A percentile compares a stretch with the other conserved stretches of the same genome.
Conservation (phyloP, 371 early-diverging fungal genomes). For the Blakeslea trispora region DNA sequence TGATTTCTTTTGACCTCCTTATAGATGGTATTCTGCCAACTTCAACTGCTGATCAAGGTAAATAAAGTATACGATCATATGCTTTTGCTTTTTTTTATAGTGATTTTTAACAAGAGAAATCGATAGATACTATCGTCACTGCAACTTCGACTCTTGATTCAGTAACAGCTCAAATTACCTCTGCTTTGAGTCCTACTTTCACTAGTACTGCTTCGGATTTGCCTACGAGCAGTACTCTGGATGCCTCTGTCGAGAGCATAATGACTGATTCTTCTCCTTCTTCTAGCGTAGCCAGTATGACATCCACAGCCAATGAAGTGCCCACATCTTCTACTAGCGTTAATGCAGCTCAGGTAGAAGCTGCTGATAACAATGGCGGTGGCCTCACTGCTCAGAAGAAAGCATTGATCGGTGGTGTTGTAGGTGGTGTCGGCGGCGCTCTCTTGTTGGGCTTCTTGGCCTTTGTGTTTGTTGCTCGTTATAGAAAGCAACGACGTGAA, state of each 20-base stretch:
- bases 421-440: conserved; percentile 20
- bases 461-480: conserved; percentile 1
- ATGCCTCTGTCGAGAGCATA: background rate
- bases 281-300: too few relatives aligned
- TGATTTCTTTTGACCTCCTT: too few relatives aligned
- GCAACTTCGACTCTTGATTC: too few relatives aligned
- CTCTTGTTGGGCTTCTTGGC: conserved; percentile 5
- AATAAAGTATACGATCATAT: too few relatives aligned
- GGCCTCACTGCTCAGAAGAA: conserved; percentile 14
- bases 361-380: background rate
- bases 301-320: background rate
- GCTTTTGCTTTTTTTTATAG: too few relatives aligned
- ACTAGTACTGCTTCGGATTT: background rate
- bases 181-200: background rate
- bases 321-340: background rate
- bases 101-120: too few relatives aligned
- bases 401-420: conserved; percentile 29
- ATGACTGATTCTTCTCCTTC: too few relatives aligned
- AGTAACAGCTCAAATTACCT: too few relatives aligned
- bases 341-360: background rate
- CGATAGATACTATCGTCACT: too few relatives aligned
- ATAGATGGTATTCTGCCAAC: too few relatives aligned
- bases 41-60: too few relatives aligned
- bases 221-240: background rate
- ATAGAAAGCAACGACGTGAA: conserved; percentile 9